phyloP scores from a whole-genome alignment of 2,329 filamentous ascomycete species.

The Shiraia sp. region DNA sequence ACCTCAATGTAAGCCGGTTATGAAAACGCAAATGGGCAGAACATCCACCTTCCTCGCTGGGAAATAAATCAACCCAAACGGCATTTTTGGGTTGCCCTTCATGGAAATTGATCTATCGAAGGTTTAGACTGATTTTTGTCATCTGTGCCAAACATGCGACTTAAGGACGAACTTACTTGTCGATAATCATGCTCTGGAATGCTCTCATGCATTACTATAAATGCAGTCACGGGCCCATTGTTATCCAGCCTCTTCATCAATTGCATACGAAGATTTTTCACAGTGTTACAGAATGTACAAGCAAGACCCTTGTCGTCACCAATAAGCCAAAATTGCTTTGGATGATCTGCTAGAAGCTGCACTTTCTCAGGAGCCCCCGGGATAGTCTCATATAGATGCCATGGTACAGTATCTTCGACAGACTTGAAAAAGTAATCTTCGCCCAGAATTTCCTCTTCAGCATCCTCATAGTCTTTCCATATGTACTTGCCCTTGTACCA shows the following conservation, averaged over 20 bases:
- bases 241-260: background rate
- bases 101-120: too few relatives aligned
- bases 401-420: background rate
- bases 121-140: too few relatives aligned
- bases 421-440: too few relatives aligned
- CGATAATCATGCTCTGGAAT: too few relatives aligned
- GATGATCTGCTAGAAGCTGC: background rate
- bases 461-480: background rate
- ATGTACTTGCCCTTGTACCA: background rate
- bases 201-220: too few relatives aligned
- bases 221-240: too few relatives aligned
- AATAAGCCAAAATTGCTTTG: background rate
- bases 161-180: too few relatives aligned
- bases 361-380: background rate
- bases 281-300: background rate
- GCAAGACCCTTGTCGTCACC: too few relatives aligned
- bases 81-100: too few relatives aligned
- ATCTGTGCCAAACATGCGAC: too few relatives aligned
- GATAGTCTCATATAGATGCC: background rate
- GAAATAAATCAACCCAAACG: too few relatives aligned
- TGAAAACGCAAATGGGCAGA: background rate
- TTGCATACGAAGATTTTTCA: background rate
- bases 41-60: too few relatives aligned
- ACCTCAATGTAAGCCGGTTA: background rate
- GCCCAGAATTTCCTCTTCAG: background rate